Base-by-base conservation (phyloP, 2,329 filamentous ascomycete species). In the Fusarium oligoseptatum region DNA sequence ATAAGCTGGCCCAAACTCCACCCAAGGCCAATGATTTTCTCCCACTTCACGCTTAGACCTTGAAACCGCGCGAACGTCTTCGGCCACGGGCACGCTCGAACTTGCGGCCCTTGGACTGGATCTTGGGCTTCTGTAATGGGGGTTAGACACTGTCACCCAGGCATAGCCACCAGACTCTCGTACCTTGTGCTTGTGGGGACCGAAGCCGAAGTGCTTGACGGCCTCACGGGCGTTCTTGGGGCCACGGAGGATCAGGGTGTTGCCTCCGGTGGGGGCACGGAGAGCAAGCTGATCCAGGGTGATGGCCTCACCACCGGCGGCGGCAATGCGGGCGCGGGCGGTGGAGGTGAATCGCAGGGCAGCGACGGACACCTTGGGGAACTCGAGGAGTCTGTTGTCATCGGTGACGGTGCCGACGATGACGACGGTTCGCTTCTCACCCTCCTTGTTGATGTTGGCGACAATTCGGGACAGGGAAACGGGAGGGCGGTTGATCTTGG, bases 21-120 rank as follows among this genome's bases (percentile, higher is more conserved):
- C 70, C 68, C 64, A 66, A 77, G 78, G 76, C 76, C 77, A 71
- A 75, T 74, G 60, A 66, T 75, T 76, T 76, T 75, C 71, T 66
- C 67, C 74, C 68, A 34, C 70, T 67, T 76, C 71, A 76, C 78
- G 86, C 85, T 94, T 98, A 99, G 86, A 99, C 97, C 95, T 99
- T 99, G 95, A 99, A 99, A 92, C 97, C 97, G 84, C 94, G 92
- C 83, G 95, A 98, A 86, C 95, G 91, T 93, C 97, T 97, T 89
- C 97, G 95, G 88, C 97, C 97, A 97, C 97, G 95, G 84, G 95
- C 97, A 84, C 92, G 92, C 93, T 99, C 97, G 91, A 99, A 99
- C 92, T 99, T 99, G 89, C 97, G 94, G 84, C 97, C 97, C 94
- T 99, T 99, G 91, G 95, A 97, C 88, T 95, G 91, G 83, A 99